Conservation (phyloP, 2,329 filamentous ascomycete species). For the Stagonosporopsis chrysanthemi region DNA sequence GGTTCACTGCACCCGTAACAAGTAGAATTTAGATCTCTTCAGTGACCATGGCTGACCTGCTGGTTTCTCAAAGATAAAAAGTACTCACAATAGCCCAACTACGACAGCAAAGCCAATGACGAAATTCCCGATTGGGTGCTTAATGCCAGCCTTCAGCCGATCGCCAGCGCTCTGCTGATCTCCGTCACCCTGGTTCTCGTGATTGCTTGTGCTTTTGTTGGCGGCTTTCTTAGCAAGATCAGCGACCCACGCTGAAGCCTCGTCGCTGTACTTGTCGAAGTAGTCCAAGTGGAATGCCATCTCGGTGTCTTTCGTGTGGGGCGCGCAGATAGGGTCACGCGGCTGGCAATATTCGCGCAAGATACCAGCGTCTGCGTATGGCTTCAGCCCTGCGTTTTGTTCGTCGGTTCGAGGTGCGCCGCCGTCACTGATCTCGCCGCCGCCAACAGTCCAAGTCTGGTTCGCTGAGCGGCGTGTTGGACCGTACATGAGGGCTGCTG, state of each 20-base stretch:
- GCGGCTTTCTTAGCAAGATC: slow-evolving; percentile 29
- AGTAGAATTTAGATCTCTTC: slow-evolving; percentile 9
- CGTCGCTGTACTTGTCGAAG: slow-evolving; percentile 46
- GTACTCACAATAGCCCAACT: slow-evolving; percentile 34
- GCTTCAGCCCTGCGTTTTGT: slow-evolving; percentile 32
- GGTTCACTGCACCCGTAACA: slow-evolving; percentile 5
- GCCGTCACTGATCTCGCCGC: slow-evolving; percentile 32
- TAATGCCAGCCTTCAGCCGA: slow-evolving; percentile 31
- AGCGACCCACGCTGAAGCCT: slow-evolving; percentile 35
- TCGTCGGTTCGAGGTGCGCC: slow-evolving; percentile 30
- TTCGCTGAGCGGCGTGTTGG: slow-evolving; percentile 37
- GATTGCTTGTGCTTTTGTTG: slow-evolving; percentile 15
- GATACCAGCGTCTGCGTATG: slow-evolving; percentile 51
- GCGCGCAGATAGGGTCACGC: slow-evolving; percentile 68
- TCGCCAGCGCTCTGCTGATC: slow-evolving; percentile 26
- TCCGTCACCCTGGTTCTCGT: slow-evolving; percentile 14
- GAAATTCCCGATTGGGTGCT: slow-evolving; percentile 35
- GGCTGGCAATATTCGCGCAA: slow-evolving; percentile 71
- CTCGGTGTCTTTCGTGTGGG: slow-evolving; percentile 55
- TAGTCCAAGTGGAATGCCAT: slow-evolving; percentile 67
- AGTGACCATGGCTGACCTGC: slow-evolving; percentile 24
- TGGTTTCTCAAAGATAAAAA: slow-evolving; percentile 9
- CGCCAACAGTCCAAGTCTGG: slow-evolving; percentile 33
- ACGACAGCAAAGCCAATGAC: slow-evolving; percentile 27
- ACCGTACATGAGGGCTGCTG: slow-evolving; percentile 34